These are phyloP conservation scores for Diatrype stigma DNA, from an alignment of 2,329 filamentous ascomycete species.

Conservation along the genomic window DNA sequence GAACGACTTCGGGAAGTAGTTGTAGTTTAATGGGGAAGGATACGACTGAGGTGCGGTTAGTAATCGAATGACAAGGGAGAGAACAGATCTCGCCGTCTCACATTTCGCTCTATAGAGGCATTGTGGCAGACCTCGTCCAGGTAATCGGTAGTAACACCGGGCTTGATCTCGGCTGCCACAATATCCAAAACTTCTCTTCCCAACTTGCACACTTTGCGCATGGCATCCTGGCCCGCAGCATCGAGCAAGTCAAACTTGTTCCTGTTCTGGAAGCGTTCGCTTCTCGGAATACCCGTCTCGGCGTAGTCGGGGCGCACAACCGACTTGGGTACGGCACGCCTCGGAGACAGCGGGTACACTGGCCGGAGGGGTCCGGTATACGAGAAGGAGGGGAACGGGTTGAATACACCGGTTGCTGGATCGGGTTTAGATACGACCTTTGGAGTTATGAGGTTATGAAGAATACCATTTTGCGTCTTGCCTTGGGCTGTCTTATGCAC, in stretches of 20 bases:
- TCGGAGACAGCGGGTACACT: constrained; percentile 76
- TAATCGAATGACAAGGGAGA: background rate
- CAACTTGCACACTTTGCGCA: constrained; percentile 87
- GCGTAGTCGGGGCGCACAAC: constrained; percentile 88
- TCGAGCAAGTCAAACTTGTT: constrained; percentile 83
- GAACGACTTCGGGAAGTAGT: constrained; percentile 94
- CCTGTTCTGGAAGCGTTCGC: constrained; percentile 58
- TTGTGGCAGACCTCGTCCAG: constrained; percentile 95
- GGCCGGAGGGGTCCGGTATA: constrained; percentile 81
- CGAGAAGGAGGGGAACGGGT: constrained; percentile 84
- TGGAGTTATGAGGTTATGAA: constrained; percentile 70
- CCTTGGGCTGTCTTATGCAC: constrained; percentile 66
- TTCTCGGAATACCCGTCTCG: constrained; percentile 69
- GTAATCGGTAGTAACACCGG: constrained; percentile 93
- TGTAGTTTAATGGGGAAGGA: constrained; percentile 91
- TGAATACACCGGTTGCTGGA: constrained; percentile 84
- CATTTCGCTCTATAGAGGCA: constrained; percentile 86
- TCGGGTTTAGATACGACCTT: constrained; percentile 87
- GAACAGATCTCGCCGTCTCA: constrained; percentile 43
- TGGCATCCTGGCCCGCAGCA: constrained; percentile 74
- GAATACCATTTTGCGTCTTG: constrained; percentile 55
- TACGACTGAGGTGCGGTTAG: constrained; percentile 62
- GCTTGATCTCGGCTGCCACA: constrained; percentile 74
- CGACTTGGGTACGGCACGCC: constrained; percentile 68
- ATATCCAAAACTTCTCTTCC: constrained; percentile 91